phyloP scores from a whole-genome alignment of 441 rosid species.

The Raphanus hybrid region DNA sequence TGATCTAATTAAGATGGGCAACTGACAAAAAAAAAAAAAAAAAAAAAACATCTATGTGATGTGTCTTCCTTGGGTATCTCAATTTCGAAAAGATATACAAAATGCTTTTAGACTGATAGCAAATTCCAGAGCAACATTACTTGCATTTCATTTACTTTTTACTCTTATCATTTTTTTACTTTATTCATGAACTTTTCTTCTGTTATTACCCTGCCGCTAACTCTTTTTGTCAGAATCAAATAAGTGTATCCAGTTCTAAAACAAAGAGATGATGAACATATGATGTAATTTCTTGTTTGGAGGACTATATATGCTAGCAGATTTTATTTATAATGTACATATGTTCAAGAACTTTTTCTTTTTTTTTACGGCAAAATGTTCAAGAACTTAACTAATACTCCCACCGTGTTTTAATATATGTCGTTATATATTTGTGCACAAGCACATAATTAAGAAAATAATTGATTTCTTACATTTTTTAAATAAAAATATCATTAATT shows the following conservation, averaged over 20 bases:
- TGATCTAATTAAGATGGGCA: no score
- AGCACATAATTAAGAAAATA: no score
- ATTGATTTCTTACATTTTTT: no score
- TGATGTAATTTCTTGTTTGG: background rate
- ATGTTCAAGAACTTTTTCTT: no score
- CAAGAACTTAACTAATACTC: no score
- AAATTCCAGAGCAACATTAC: background rate
- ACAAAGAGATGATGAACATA: conserved; percentile 3
- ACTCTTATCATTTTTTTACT: no score
- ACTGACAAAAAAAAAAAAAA: no score
- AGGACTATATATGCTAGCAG: background rate
- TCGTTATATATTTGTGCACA: no score
- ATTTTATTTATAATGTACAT: background rate
- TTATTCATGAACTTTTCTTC: background rate
- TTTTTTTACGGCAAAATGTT: no score
- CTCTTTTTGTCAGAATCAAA: background rate
- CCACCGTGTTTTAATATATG: no score
- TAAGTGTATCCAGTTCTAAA: background rate
- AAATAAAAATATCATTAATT: no score
- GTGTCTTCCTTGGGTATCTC: background rate
- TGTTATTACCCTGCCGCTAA: background rate
- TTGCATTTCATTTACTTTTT: background rate
- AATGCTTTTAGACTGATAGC: background rate
- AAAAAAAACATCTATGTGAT: no score
- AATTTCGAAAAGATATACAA: background rate